Evolutionary conservation across 371 early-diverging fungal genomes (phyloP).

Genomic region (Sporodiniella umbellata): DNA sequence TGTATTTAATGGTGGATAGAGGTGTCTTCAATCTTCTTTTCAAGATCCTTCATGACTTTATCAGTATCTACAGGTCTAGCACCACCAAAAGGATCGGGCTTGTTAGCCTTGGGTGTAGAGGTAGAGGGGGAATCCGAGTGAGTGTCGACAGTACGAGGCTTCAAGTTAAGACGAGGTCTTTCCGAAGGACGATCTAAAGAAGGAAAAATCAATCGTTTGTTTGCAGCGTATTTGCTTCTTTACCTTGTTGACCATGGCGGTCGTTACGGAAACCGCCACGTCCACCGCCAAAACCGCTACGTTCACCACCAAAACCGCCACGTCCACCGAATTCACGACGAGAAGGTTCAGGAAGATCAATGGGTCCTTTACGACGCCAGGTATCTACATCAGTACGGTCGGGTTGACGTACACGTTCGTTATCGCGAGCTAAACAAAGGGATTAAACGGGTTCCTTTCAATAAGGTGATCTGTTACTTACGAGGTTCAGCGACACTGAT

Average conservation of each 20-base stretch:
- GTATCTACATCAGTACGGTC: conserved; percentile 49
- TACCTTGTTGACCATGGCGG: conserved; percentile 9
- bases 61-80: conserved; percentile 79
- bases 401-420: conserved; percentile 30
- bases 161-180: conserved; percentile 62
- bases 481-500: conserved; percentile 87
- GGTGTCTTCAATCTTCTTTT: conserved; percentile 48
- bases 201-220: background rate
- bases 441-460: background rate
- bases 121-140: conserved; percentile 11
- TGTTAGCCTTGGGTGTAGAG: conserved; percentile 23
- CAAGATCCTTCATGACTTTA: conserved; percentile 65
- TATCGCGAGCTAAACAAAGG: conserved; percentile 27
- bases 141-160: conserved; percentile 61
- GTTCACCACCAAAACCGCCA: conserved; percentile 46
- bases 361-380: conserved; percentile 51
- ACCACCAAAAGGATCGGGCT: conserved; percentile 80
- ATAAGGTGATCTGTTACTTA: too few species aligned
- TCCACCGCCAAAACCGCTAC: conserved; percentile 37
- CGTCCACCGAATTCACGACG: conserved; percentile 44
- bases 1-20: background rate
- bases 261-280: conserved; percentile 15
- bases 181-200: conserved; percentile 28
- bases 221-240: background rate
- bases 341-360: conserved; percentile 37